Base-by-base conservation (phyloP, 2,329 filamentous ascomycete species). In the Exophiala alcalophila region DNA sequence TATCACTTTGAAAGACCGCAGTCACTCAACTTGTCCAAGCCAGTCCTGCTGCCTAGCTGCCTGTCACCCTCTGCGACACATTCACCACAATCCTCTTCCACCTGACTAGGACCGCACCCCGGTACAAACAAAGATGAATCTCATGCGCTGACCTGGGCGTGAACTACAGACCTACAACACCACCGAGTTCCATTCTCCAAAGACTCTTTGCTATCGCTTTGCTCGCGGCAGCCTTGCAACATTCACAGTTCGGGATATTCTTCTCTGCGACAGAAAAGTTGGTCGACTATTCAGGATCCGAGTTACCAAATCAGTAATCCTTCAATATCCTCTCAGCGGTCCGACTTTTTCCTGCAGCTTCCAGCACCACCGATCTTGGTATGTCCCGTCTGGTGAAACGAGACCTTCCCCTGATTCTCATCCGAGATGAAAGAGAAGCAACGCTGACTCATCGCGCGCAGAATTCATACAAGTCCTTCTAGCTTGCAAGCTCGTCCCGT, bases 251-350 rank as follows among this genome's bases (percentile, higher is more conserved):
- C 41, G 41, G 45, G 38, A 46, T 52, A 52, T 47, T 52, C 40
- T 46, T 52, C n/a, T n/a, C 34, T 45, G 49, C 42, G 33, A 40
- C 38, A 52, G n/a, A n/a, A 52, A 48, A 52, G 49, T 48, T 45
- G 49, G 39, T 32, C 24, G 32, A 39, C 29, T 35, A 14, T 44
- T 15, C 19, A 15, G 40, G 34, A 28, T 32, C 35, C 28, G 25
- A 40, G 27, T 40, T 44, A 34, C 27, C 41, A 34, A 28, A 34
- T 26, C 40, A 44, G 36, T 47, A 50, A 44, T 41, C 29, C 40
- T 50, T 44, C 44, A 19, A 34, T 35, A 44, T 30, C 44, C 40
- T 40, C 36, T 38, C 33, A 32, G 23, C 40, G 23, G 24, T 27
- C 26, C 27, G 25, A 34, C 15, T 38, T 35, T 41, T 29, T 25